phyloP scores from a whole-genome alignment of 805 yeast genomes.

The Hagleromyces aurorensis region DNA sequence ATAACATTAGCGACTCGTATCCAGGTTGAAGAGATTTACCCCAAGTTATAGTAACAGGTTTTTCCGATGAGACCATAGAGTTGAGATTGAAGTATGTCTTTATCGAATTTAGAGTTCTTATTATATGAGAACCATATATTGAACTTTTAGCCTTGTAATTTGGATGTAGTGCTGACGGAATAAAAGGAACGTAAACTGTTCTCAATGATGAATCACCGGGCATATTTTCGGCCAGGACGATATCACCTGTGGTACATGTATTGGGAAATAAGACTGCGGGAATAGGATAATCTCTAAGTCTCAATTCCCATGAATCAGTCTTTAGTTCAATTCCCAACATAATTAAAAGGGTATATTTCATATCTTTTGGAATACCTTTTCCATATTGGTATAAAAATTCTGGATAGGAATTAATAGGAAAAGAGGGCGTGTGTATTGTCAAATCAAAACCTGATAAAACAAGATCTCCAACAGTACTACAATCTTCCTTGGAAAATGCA shows the following conservation, averaged over 20 bases:
- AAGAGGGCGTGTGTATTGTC: constrained; percentile 27
- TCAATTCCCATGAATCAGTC: constrained; percentile 37
- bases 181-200: constrained; percentile 48
- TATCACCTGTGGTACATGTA: constrained; percentile 37
- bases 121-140: constrained; percentile 49
- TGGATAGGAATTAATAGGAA: constrained; percentile 20
- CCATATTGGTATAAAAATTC: constrained; percentile 36
- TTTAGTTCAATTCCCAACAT: constrained; percentile 42
- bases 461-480: constrained; percentile 24
- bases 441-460: constrained; percentile 19
- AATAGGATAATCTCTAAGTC: constrained; percentile 47
- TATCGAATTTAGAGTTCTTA: constrained; percentile 57
- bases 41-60: constrained; percentile 53
- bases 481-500: constrained; percentile 18
- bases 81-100: constrained; percentile 46
- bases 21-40: constrained; percentile 57
- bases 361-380: constrained; percentile 46
- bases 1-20: constrained; percentile 49
- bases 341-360: constrained; percentile 45
- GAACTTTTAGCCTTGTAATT: constrained; percentile 35
- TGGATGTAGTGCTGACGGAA: constrained; percentile 37
- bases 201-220: constrained; percentile 38
- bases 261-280: constrained; percentile 46
- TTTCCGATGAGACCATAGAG: constrained; percentile 37
- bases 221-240: constrained; percentile 53